A percentile compares a stretch with the other conserved stretches of the same genome.
phyloP scores from a whole-genome alignment of 2,329 filamentous ascomycete species.

The Pochonia chlamydosporia region DNA sequence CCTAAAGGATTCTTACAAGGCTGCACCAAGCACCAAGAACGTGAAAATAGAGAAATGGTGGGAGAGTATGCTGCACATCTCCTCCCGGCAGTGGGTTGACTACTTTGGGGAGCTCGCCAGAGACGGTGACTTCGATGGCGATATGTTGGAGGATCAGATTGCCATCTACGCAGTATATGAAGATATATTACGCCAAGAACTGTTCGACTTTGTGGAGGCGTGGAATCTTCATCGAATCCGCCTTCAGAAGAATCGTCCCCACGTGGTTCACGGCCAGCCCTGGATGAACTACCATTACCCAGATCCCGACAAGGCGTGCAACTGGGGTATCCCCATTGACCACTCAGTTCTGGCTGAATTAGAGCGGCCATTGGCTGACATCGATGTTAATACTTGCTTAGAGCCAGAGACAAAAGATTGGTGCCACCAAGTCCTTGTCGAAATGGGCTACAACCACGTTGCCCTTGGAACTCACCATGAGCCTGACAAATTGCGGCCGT shows the following conservation, averaged over 20 bases:
- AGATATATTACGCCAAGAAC: constrained; percentile 1
- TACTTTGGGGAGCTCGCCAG: constrained; percentile 7
- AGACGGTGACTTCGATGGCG: constrained; percentile 6
- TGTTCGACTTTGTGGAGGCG: constrained; percentile 4
- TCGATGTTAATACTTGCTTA: neutral
- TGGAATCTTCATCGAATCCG: constrained; percentile 5
- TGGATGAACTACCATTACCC: neutral
- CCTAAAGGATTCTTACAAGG: constrained; percentile 1
- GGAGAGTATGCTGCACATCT: constrained; percentile 1
- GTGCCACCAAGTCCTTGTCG: neutral
- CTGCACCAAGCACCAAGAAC: constrained; percentile 3
- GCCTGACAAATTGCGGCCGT: neutral
- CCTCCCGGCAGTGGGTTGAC: constrained; percentile 1
- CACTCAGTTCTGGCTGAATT: neutral
- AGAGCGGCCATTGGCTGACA: neutral
- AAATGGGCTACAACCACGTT: neutral
- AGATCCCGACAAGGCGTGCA: neutral
- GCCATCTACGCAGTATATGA: constrained; percentile 6
- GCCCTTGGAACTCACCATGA: too few relatives aligned
- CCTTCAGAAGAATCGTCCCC: constrained; percentile 4
- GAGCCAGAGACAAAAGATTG: neutral
- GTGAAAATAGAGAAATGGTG: constrained; percentile 5
- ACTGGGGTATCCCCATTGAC: neutral
- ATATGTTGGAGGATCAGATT: constrained; percentile 7
- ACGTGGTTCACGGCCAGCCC: too few relatives aligned